Base-by-base conservation (phyloP, 352 stramenopile genomes). In the Phytophthora citrophthora region DNA sequence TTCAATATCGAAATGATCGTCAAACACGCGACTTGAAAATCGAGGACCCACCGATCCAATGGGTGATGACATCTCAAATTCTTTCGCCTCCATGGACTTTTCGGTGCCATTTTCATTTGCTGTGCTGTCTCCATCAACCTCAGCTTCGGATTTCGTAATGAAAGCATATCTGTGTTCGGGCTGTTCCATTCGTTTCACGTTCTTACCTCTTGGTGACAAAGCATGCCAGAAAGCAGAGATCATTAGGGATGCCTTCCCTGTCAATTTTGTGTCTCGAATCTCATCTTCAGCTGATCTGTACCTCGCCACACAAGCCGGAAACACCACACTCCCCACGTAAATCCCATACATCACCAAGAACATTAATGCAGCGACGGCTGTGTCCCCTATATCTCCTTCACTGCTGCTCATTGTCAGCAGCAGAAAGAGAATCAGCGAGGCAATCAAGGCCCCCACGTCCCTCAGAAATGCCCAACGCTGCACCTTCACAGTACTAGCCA, bases 141-240 rank as follows among this genome's bases (percentile, higher is more conserved):
- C 65, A 41, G 54, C 64, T 50, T 74, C 57, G 2, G 44, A 40
- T 44, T 63, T 73, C 12, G 78, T 82, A 26, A 91, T 67, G 36
- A 90, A 87, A 4, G 53, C 54, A 59, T 89, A 90, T 24, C 15
- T 48, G 15, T 74, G 47, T 18, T 64, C 66, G 7, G 50, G 52
- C 13, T 66, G 61, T 27, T 55, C 32, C 16, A 27, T 9, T n/a
- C 64, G 57, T 38, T 67, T 45, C 13, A 31, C 27, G 63, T 26
- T 45, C 20, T 67, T 64, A 1, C 46, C 50, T 34, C 44, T 64
- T 5, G 79, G 79, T 15, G 81, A 83, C 1, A 91, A 50, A 44
- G 70, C 81, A 45, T 90, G 87, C 87, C 87, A 95, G 62, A 95
- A 95, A 0, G 87, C 87, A 1, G 83, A 86, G 7, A 93, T 65